phyloP scores from a whole-genome alignment of 2,329 filamentous ascomycete genomes.

The Cercospora zeina region DNA sequence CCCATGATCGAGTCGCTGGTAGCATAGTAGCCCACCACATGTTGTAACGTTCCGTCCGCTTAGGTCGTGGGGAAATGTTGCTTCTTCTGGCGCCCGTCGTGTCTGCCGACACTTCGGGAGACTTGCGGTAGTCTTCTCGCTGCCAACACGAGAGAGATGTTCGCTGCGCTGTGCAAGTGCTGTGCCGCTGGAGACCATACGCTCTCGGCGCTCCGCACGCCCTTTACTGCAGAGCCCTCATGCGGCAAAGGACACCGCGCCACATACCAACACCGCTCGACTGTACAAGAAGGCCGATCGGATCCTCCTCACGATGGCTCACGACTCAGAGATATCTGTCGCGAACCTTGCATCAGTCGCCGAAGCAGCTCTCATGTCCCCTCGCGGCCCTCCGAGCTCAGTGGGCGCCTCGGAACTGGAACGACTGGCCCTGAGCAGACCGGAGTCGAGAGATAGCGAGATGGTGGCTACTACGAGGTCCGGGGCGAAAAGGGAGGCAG shows the following conservation, averaged over 20 bases:
- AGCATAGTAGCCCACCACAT: slow-evolving; percentile 22
- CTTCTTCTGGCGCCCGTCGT: slow-evolving; percentile 9
- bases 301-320: slow-evolving; percentile 17
- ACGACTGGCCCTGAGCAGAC: slow-evolving; percentile 20
- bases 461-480: slow-evolving; percentile 27
- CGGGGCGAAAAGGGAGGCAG: slow-evolving; percentile 22
- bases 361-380: slow-evolving; percentile 26
- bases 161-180: slow-evolving; percentile 15
- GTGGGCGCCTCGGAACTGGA: slow-evolving; percentile 28
- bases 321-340: slow-evolving; percentile 18
- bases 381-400: slow-evolving; percentile 18
- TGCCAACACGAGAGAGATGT: slow-evolving; percentile 4
- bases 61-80: slow-evolving; percentile 22
- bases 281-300: slow-evolving; percentile 17
- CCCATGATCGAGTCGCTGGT: slow-evolving; percentile 18
- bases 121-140: slow-evolving; percentile 2
- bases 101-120: slow-evolving; percentile 29
- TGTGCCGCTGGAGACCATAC: slow-evolving; percentile 16
- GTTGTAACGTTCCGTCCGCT: slow-evolving; percentile 23
- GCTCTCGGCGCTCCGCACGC: slow-evolving; percentile 11
- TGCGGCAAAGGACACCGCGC: slow-evolving; percentile 22
- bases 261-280: slow-evolving; percentile 1
- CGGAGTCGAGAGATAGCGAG: slow-evolving; percentile 13
- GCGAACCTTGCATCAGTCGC: slow-evolving; percentile 15
- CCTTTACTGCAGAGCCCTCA: slow-evolving; percentile 13